Evolutionary conservation across 2,329 filamentous ascomycete species (phyloP).

Genomic region (Xylaria digitata): DNA sequence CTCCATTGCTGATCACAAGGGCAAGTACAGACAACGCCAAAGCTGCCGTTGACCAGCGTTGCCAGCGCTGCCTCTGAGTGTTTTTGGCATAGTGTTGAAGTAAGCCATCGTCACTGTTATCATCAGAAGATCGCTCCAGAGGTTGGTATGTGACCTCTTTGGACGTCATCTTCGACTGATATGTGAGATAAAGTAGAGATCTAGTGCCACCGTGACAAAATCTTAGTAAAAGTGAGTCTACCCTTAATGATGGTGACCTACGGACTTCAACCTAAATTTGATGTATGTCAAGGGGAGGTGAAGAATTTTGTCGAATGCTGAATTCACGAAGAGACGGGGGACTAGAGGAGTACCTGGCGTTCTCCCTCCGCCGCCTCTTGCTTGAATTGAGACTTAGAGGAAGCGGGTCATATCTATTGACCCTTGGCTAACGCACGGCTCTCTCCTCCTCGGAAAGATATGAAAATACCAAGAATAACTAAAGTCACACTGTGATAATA

Average conservation of each 20-base stretch:
- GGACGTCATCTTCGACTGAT: conserved; percentile 2
- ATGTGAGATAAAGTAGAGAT: neutral
- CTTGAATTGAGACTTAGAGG: neutral
- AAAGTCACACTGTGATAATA: neutral
- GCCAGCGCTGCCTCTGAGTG: neutral
- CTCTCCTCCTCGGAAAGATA: neutral
- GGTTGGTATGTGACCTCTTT: neutral
- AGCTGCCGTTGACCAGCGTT: neutral
- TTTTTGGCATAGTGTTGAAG: conserved; percentile 2
- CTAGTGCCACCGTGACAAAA: neutral
- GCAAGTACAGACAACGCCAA: neutral
- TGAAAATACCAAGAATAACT: neutral
- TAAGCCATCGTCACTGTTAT: neutral
- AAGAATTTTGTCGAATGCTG: neutral
- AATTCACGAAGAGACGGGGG: neutral
- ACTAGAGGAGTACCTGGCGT: neutral
- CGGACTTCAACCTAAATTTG: too few relatives aligned
- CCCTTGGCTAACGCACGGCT: neutral
- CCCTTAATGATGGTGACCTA: too few relatives aligned
- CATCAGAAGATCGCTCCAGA: conserved; percentile 1
- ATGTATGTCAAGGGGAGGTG: neutral
- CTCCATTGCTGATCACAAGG: conserved; percentile 3
- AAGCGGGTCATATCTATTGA: neutral
- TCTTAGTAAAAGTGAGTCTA: neutral
- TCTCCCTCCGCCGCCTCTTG: neutral